These are phyloP conservation scores for Stemphylium beticola DNA, from an alignment of 2,329 filamentous ascomycete genomes.

Conservation along the genomic window DNA sequence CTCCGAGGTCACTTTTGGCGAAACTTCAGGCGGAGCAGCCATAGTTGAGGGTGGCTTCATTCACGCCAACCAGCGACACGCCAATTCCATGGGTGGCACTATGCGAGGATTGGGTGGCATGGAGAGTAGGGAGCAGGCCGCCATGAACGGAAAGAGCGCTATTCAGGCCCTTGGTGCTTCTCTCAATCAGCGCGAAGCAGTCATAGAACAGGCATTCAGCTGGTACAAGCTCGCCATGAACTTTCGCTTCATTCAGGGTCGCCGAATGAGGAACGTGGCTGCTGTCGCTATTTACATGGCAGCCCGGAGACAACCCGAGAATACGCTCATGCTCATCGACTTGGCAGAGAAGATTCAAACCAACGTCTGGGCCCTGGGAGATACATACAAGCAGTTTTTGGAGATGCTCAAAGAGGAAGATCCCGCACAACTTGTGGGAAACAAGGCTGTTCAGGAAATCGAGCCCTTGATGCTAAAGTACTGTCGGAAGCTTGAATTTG, in stretches of 20 bases:
- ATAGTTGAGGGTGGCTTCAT: conserved; percentile 91
- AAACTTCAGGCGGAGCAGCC: conserved; percentile 82
- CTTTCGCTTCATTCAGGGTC: conserved; percentile 68
- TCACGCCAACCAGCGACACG: conserved; percentile 81
- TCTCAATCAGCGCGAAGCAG: conserved; percentile 46
- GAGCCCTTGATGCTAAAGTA: conserved; percentile 93
- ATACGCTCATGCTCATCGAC: conserved; percentile 92
- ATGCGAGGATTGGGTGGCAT: conserved; percentile 56
- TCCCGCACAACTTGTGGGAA: conserved; percentile 32
- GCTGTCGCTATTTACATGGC: conserved; percentile 92
- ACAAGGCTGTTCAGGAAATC: conserved; percentile 70
- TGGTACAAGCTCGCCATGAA: conserved; percentile 61
- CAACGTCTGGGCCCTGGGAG: conserved; percentile 91
- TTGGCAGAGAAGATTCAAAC: conserved; percentile 83
- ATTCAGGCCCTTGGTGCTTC: conserved; percentile 49
- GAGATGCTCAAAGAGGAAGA: conserved; percentile 71
- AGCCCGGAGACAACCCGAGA: conserved; percentile 78
- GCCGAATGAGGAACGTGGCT: conserved; percentile 81
- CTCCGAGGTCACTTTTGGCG: conserved; percentile 88
- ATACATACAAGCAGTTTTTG: conserved; percentile 84
- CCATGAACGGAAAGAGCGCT: conserved; percentile 60
- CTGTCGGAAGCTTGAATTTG: conserved; percentile 90
- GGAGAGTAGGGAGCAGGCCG: conserved; percentile 67
- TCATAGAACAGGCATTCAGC: conserved; percentile 48
- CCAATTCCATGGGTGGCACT: conserved; percentile 62